A percentile compares a stretch with the other conserved stretches of the same genome.
Conservation (phyloP, 179 eudicot species). For the Sideroxylon spinosum region DNA sequence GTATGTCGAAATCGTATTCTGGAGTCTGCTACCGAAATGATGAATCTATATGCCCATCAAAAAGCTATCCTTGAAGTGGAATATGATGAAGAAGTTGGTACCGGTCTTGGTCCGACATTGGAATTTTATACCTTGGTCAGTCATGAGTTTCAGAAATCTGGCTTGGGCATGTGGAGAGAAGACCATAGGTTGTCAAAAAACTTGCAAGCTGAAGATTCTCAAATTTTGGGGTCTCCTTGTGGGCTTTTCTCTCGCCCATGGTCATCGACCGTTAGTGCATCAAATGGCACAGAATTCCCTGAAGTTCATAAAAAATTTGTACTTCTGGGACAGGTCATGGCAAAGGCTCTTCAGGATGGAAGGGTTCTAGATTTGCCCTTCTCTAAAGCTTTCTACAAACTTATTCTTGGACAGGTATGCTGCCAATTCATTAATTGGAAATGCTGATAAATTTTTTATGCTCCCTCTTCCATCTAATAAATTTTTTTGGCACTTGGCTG, state of each 20-base stretch:
- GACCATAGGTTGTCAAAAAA: constrained; percentile 37
- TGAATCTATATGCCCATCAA: constrained; percentile 63
- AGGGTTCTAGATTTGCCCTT: constrained; percentile 89
- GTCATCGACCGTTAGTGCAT: constrained; percentile 40
- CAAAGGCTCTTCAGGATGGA: constrained; percentile 91
- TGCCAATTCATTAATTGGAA: not conserved
- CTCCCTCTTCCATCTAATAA: constrained; percentile 5
- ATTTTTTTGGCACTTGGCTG: not conserved
- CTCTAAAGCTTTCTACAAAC: constrained; percentile 80
- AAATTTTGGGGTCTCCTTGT: constrained; percentile 30
- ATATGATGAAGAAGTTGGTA: constrained; percentile 90
- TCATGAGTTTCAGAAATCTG: constrained; percentile 72
- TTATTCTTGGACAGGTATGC: constrained; percentile 82
- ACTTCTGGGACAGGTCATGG: constrained; percentile 75
- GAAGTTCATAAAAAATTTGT: constrained; percentile 64
- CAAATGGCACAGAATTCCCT: constrained; percentile 40
- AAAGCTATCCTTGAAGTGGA: constrained; percentile 81
- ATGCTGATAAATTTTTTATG: not conserved
- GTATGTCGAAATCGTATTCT: constrained; percentile 58
- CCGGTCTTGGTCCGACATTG: constrained; percentile 96
- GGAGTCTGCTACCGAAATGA: constrained; percentile 80
- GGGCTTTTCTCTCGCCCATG: constrained; percentile 95
- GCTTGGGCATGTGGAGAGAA: constrained; percentile 88
- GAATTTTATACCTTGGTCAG: constrained; percentile 87
- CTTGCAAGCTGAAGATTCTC: constrained; percentile 32